Conservation (phyloP, 2,329 filamentous ascomycete genomes). For the Cladosporium sp. region DNA sequence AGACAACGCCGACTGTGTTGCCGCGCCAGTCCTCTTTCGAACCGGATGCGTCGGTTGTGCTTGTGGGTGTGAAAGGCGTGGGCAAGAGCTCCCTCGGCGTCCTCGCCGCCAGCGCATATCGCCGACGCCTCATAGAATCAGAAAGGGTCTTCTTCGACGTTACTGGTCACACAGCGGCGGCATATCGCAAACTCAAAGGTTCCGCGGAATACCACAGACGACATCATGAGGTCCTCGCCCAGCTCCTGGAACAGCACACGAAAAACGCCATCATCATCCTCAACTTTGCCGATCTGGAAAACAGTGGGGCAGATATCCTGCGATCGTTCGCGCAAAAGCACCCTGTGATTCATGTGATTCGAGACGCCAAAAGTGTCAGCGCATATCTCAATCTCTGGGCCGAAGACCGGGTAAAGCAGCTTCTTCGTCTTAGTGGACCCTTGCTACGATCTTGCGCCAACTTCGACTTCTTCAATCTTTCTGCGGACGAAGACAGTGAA, state of each 20-base stretch:
- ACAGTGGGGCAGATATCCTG: constrained; percentile 54
- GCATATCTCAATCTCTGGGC: constrained; percentile 52
- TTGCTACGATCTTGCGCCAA: constrained; percentile 64
- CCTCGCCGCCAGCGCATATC: constrained; percentile 66
- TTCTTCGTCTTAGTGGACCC: constrained; percentile 51
- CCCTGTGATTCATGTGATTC: constrained; percentile 64
- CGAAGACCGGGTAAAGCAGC: constrained; percentile 49
- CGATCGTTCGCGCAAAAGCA: constrained; percentile 57
- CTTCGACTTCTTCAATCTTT: constrained; percentile 70
- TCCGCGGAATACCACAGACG: constrained; percentile 55
- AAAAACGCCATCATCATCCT: constrained; percentile 64
- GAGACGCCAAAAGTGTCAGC: constrained; percentile 60
- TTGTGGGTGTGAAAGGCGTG: constrained; percentile 66
- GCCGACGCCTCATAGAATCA: constrained; percentile 61
- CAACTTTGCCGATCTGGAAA: constrained; percentile 62
- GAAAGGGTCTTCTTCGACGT: constrained; percentile 62
- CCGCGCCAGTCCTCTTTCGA: constrained; percentile 38
- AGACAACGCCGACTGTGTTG: constrained; percentile 4
- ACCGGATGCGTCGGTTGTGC: constrained; percentile 61
- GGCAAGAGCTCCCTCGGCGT: constrained; percentile 72
- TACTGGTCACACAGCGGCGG: constrained; percentile 55
- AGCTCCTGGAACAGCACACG: constrained; percentile 53
- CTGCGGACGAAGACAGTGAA: constrained; percentile 31
- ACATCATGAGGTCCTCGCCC: constrained; percentile 57
- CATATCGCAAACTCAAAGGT: constrained; percentile 59